These are phyloP conservation scores for Backusella australiensis DNA, from an alignment of 192 early-diverging fungal genomes.

Conservation along the genomic window DNA sequence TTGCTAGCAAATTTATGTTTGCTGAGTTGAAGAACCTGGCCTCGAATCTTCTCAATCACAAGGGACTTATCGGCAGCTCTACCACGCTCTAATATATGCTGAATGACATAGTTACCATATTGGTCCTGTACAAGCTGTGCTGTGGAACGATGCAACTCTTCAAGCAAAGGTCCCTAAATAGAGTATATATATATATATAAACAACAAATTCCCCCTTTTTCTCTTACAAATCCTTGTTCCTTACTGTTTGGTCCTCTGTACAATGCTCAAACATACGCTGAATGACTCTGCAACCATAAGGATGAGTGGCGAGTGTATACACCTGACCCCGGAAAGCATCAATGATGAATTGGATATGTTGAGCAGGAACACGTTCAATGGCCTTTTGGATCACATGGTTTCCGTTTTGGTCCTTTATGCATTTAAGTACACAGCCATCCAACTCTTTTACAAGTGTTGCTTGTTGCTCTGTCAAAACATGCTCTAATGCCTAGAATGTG, in stretches of 20 bases:
- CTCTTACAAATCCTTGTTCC: not conserved
- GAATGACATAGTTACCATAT: constrained; percentile 99
- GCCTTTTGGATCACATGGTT: constrained; percentile 99
- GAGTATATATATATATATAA: not conserved
- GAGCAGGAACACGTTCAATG: constrained; percentile 91
- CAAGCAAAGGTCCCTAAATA: constrained; percentile 72
- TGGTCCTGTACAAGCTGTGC: constrained; percentile 94
- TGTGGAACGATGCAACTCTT: constrained; percentile 93
- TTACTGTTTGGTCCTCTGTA: constrained; percentile 76
- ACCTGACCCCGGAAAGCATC: constrained; percentile 97
- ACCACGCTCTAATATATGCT: constrained; percentile 96
- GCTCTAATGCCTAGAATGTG: constrained; percentile 72
- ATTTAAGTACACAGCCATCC: constrained; percentile 95
- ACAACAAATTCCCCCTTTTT: not conserved
- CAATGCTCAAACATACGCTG: constrained; percentile 99
- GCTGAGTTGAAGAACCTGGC: constrained; percentile 88
- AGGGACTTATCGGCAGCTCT: constrained; percentile 83
- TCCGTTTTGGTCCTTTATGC: constrained; percentile 99
- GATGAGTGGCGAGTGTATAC: constrained; percentile 93
- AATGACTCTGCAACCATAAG: constrained; percentile 98
- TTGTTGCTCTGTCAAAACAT: constrained; percentile 91
- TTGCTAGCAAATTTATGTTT: constrained; percentile 99
- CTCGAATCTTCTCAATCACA: constrained; percentile 87
- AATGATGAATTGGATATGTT: constrained; percentile 96
- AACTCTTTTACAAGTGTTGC: constrained; percentile 86